Evolutionary conservation across 1,139 yeast genomes (phyloP), one percentile per base, ranked within the genome.

Genomic region (Entelexis paramagnoliae): DNA sequence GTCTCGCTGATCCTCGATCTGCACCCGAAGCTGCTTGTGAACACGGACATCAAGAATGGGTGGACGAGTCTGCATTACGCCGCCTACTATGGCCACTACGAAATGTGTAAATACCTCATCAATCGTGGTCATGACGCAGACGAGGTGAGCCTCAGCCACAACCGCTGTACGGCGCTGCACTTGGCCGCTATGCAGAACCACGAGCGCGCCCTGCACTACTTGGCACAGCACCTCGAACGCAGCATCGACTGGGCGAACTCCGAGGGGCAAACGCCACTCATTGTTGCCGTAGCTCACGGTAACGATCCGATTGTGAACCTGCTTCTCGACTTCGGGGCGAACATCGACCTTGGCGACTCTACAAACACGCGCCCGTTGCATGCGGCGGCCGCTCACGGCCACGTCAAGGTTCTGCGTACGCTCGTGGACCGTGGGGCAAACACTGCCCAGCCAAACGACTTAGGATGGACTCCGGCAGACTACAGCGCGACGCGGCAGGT

Each of bases 11-110:
- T 91, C 11, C 67, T 89, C 16, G 72, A 75, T 51, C 73, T 93
- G 48, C 84, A 76, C 62, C 96, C 96, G 0, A 84, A 81, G 36
- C 71, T 88, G 46, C 71, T 93, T 67, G 79, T 82, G 52, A 86
- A 88, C 63, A 73, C 80, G 22, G 89, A 91, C 64, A 72, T 81
- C 13, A 55, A 71, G 41, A 79, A 83, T 60, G 97, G 97, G 1
- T 89, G 96, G 96, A 75, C 85, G 41, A 84, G 87, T 49, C 72
- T 89, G 47, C 97, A 89, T 67, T 88, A 87, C 66, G 91, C 96
- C 0, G 80, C 94, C 9, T 83, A 68, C 63, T 71, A 84, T 60
- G 96, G 96, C 32, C 78, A 84, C 59, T 85, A 84, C 63, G 75
- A 86, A 54, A 76, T 87, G 7, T 83, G 95, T 63, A 87, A 81